Percentiles rank a stretch among this genome's conserved stretches.
phyloP scores from a whole-genome alignment of 148 eudicot genomes.

The Rhododendron ferrugineum region DNA sequence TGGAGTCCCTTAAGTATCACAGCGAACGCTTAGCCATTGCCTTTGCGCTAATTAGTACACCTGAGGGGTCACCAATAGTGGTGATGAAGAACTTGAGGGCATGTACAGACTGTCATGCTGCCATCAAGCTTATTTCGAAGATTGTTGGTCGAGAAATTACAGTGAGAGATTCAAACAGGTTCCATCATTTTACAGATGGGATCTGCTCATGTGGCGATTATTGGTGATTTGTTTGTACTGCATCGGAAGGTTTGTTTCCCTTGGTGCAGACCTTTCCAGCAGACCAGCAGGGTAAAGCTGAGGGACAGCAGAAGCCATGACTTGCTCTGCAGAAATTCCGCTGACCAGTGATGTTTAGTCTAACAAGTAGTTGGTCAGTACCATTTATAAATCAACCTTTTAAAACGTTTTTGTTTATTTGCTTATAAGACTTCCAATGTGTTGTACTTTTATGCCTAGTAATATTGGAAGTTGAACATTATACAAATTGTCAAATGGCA shows the following conservation, averaged over 20 bases:
- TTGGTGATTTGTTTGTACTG: conserved; percentile 40
- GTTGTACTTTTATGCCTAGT: background rate
- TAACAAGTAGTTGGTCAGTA: background rate
- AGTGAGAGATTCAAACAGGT: conserved; percentile 79
- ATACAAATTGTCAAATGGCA: background rate
- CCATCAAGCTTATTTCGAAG: conserved; percentile 67
- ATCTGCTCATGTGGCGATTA: conserved; percentile 65
- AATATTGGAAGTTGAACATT: background rate
- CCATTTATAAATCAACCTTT: background rate
- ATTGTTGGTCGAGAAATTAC: conserved; percentile 63
- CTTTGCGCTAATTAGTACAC: conserved; percentile 59
- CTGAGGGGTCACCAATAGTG: conserved; percentile 64
- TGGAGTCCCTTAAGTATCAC: conserved; percentile 60
- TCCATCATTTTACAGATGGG: conserved; percentile 73
- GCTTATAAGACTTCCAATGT: background rate
- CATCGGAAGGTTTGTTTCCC: background rate
- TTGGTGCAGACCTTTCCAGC: background rate
- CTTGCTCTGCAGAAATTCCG: background rate
- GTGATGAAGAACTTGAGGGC: conserved; percentile 77
- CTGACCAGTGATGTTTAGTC: background rate
- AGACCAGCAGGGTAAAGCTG: background rate
- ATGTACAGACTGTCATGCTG: conserved; percentile 73
- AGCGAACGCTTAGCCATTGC: conserved; percentile 76
- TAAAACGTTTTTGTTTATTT: background rate
- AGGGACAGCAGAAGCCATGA: background rate